These are phyloP conservation scores for Paraleonurus japonicus DNA, from an alignment of 257 asterid species.

Conservation along the genomic window DNA sequence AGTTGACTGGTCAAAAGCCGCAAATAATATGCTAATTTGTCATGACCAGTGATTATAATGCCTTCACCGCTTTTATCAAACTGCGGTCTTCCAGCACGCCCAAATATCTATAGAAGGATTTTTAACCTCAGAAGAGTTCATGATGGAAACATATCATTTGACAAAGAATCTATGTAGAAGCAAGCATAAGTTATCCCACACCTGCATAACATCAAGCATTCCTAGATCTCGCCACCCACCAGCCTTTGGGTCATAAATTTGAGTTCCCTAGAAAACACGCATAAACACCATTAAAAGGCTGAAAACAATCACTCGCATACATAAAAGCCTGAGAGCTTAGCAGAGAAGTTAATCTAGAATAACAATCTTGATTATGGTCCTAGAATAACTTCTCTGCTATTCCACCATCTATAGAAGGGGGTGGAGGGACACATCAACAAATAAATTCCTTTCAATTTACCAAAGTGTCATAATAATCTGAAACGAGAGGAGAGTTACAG, in stretches of 20 bases:
- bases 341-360: background rate
- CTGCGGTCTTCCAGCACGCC: constrained; percentile 99
- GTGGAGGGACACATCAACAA: constrained; percentile 1
- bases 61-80: constrained; percentile 99
- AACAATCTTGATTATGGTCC: background rate
- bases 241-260: constrained; percentile 95
- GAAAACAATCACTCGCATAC: background rate
- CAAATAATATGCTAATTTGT: constrained; percentile 83
- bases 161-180: constrained; percentile 8
- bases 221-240: constrained; percentile 99
- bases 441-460: background rate
- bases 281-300: constrained; percentile 27
- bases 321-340: background rate
- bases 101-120: constrained; percentile 67
- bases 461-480: background rate
- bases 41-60: constrained; percentile 84
- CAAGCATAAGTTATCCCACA: constrained; percentile 30
- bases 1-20: constrained; percentile 94
- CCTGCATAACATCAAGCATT: constrained; percentile 99
- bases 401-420: background rate
- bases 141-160: constrained; percentile 12
- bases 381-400: constrained; percentile 4
- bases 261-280: constrained; percentile 78
- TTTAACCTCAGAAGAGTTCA: constrained; percentile 28
- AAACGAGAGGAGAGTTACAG: background rate